These are phyloP conservation scores for Fusarium marasasianum DNA, from an alignment of 2,329 filamentous ascomycete genomes.

Conservation along the genomic window DNA sequence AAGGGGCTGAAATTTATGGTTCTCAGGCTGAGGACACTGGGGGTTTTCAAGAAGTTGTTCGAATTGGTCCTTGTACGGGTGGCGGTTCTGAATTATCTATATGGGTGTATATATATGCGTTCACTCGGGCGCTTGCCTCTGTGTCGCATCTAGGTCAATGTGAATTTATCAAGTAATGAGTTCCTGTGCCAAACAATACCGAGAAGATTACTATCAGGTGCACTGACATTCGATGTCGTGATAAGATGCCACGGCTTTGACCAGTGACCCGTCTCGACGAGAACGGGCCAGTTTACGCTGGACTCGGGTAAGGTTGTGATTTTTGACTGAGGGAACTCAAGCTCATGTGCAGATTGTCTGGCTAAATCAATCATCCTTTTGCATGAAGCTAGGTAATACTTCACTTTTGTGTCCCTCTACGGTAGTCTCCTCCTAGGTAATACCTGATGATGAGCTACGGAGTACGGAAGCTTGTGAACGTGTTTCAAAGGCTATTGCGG, in stretches of 20 bases:
- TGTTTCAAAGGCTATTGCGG: background rate
- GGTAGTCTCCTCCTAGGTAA: background rate
- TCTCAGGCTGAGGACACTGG: background rate
- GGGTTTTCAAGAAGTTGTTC: background rate
- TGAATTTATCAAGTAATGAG: background rate
- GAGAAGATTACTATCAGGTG: background rate
- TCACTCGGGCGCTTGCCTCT: background rate
- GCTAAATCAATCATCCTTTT: background rate
- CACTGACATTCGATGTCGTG: background rate
- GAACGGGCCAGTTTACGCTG: too few relatives aligned
- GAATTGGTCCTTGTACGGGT: background rate
- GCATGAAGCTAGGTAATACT: background rate
- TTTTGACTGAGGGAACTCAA: background rate
- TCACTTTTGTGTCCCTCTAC: background rate
- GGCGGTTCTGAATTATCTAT: background rate
- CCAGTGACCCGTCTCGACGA: background rate
- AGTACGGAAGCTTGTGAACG: background rate
- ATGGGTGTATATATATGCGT: background rate
- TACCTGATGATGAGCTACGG: background rate
- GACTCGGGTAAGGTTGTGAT: background rate
- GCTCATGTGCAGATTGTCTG: background rate
- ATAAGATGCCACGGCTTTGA: background rate
- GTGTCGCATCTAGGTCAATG: background rate
- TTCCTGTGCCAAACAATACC: background rate
- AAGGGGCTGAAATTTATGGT: background rate